Evolutionary conservation across 192 early-diverging fungal genomes (phyloP).

Genomic region (Entomortierella chlamydospora): DNA sequence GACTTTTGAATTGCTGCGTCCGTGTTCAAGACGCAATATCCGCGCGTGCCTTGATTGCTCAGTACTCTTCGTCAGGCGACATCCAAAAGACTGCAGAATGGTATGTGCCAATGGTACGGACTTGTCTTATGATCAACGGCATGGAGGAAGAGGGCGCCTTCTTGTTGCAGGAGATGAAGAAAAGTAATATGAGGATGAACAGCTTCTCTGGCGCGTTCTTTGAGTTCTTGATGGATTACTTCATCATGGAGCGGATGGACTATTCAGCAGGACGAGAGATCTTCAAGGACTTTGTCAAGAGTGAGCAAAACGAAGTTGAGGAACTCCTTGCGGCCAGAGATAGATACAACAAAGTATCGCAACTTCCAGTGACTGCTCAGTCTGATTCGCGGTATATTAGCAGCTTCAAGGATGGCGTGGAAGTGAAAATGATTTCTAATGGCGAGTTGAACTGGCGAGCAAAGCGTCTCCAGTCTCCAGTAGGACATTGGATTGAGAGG

Average conservation of each 20-base stretch:
- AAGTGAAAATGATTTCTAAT: slow-evolving; percentile 16
- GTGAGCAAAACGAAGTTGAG: slow-evolving; percentile 14
- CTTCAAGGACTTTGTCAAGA: slow-evolving; percentile 31
- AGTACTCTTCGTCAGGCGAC: slow-evolving; percentile 31
- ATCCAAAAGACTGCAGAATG: slow-evolving; percentile 44
- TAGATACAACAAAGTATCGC: neutral
- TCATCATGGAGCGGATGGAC: slow-evolving; percentile 28
- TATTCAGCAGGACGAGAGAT: slow-evolving; percentile 27
- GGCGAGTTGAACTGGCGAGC: slow-evolving; percentile 8
- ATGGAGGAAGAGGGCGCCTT: slow-evolving; percentile 40
- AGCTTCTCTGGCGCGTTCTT: slow-evolving; percentile 10
- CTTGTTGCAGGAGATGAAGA: slow-evolving; percentile 43
- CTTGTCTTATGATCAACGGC: slow-evolving; percentile 34
- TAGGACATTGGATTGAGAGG: slow-evolving; percentile 27
- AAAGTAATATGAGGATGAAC: slow-evolving; percentile 17
- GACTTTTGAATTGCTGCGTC: slow-evolving; percentile 44
- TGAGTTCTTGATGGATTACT: slow-evolving; percentile 52
- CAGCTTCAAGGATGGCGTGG: neutral
- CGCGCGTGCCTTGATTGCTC: slow-evolving; percentile 27
- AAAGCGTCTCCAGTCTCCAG: slow-evolving; percentile 3
- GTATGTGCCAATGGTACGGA: slow-evolving; percentile 44
- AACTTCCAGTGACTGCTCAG: neutral
- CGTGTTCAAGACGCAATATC: slow-evolving; percentile 31
- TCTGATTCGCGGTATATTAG: neutral
- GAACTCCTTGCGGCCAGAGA: slow-evolving; percentile 6